Evolutionary conservation across 768 basidiomycete species (phyloP).

Genomic region (Cystoderma amianthinum): DNA sequence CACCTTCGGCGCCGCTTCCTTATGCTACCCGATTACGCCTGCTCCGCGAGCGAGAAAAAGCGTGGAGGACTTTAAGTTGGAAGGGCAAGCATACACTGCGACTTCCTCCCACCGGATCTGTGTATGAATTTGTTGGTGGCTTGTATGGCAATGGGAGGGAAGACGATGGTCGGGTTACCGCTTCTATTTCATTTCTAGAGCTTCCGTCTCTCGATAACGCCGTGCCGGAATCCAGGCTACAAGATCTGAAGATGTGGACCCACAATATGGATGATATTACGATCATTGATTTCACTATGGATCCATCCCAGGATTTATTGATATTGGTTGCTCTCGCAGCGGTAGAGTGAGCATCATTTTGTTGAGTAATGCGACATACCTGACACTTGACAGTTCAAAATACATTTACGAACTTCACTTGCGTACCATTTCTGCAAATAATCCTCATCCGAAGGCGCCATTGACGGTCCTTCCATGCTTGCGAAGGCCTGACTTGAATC

Average conservation of each 20-base stretch:
- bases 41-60: conserved; percentile 33
- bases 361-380: neutral
- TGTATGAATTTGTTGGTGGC: conserved; percentile 46
- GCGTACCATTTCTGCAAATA: conserved; percentile 42
- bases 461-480: conserved; percentile 30
- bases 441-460: conserved; percentile 39
- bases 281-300: conserved; percentile 53
- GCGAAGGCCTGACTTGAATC: conserved; percentile 18
- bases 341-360: conserved; percentile 23
- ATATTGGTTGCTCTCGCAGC: conserved; percentile 40
- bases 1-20: conserved; percentile 19
- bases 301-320: conserved; percentile 46
- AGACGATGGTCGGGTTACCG: conserved; percentile 29
- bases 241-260: conserved; percentile 30
- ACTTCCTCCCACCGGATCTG: conserved; percentile 35
- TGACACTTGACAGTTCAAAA: conserved; percentile 21
- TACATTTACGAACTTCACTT: conserved; percentile 43
- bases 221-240: conserved; percentile 11
- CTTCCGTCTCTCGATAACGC: conserved; percentile 28
- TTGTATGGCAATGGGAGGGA: conserved; percentile 44
- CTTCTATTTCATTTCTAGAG: conserved; percentile 43
- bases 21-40: conserved; percentile 32
- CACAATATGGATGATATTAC: conserved; percentile 33
- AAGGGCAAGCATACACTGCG: conserved; percentile 26
- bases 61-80: conserved; percentile 40